A percentile compares a stretch with the other conserved stretches of the same genome.
phyloP scores from a whole-genome alignment of 495 filamentous ascomycete genomes.

The Trichoderma erinaceum region DNA sequence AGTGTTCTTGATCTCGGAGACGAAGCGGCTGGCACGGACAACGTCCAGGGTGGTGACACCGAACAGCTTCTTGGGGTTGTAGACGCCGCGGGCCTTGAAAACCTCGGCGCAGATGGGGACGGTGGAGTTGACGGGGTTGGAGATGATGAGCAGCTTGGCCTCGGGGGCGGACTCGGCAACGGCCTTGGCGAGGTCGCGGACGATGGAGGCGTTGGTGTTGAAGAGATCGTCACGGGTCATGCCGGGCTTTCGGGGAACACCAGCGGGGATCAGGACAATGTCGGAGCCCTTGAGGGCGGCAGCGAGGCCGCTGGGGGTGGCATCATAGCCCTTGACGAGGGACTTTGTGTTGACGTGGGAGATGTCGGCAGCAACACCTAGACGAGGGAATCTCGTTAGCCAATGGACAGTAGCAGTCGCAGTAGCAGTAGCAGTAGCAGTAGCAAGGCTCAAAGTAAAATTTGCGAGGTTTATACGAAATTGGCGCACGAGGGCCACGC shows the following conservation, averaged over 20 bases:
- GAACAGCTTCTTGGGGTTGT: conserved; percentile 98
- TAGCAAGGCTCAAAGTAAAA: not conserved
- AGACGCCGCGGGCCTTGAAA: conserved; percentile 87
- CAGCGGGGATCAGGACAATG: conserved; percentile 94
- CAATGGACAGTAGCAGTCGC: conserved; percentile 14
- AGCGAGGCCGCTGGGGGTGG: conserved; percentile 66
- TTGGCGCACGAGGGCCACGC: not conserved
- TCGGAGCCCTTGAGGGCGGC: conserved; percentile 76
- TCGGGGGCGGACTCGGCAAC: conserved; percentile 81
- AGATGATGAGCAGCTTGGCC: conserved; percentile 94
- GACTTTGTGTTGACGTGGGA: conserved; percentile 99
- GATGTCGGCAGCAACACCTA: conserved; percentile 96
- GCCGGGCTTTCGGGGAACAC: conserved; percentile 97
- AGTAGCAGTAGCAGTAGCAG: conserved; percentile 13
- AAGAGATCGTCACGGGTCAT: conserved; percentile 99
- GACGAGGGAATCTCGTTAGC: not conserved
- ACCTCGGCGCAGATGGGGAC: conserved; percentile 96
- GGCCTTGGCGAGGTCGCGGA: conserved; percentile 96
- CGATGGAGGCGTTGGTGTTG: conserved; percentile 99
- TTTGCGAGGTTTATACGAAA: not conserved
- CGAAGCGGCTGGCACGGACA: conserved; percentile 95
- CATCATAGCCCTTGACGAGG: conserved; percentile 81
- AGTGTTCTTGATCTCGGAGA: conserved; percentile 82
- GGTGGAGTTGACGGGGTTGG: conserved; percentile 99
- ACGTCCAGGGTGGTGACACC: conserved; percentile 99